Percentiles rank a stretch among this genome's conserved stretches.
These are phyloP conservation scores for Torulaspora quercuum DNA, from an alignment of 805 yeast genomes.

Conservation along the genomic window DNA sequence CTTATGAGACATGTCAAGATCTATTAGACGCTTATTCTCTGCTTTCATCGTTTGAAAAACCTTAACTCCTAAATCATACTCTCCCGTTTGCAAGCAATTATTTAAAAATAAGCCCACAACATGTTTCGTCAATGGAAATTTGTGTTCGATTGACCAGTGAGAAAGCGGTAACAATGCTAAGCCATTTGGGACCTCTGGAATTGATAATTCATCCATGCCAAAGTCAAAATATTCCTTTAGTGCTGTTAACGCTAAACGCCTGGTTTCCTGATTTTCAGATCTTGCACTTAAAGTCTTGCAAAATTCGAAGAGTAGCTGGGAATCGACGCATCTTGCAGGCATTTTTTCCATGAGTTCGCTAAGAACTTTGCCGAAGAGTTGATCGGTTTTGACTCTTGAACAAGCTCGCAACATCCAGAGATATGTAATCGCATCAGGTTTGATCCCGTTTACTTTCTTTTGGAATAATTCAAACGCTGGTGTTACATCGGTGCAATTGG, in stretches of 20 bases:
- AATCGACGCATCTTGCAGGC: conserved; percentile 24
- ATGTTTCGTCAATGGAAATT: conserved; percentile 17
- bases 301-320: conserved; percentile 25
- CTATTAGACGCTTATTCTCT: conserved; percentile 15
- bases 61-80: conserved; percentile 22
- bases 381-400: conserved; percentile 19
- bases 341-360: conserved; percentile 21
- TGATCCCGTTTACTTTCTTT: conserved; percentile 18
- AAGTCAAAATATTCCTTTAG: conserved; percentile 21
- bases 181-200: conserved; percentile 6
- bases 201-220: neutral
- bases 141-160: conserved; percentile 18
- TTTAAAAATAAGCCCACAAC: conserved; percentile 25
- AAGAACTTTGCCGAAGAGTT: conserved; percentile 19
- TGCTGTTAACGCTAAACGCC: conserved; percentile 11
- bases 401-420: conserved; percentile 26
- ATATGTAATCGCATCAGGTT: conserved; percentile 27
- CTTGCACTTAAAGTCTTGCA: conserved; percentile 24
- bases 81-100: conserved; percentile 16
- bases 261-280: conserved; percentile 6
- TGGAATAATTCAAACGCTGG: conserved; percentile 42
- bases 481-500: conserved; percentile 41
- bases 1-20: conserved; percentile 22
- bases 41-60: conserved; percentile 12
- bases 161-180: conserved; percentile 17